Base-by-base conservation (phyloP, 352 stramenopile species). In the Phytophthora litchii region DNA sequence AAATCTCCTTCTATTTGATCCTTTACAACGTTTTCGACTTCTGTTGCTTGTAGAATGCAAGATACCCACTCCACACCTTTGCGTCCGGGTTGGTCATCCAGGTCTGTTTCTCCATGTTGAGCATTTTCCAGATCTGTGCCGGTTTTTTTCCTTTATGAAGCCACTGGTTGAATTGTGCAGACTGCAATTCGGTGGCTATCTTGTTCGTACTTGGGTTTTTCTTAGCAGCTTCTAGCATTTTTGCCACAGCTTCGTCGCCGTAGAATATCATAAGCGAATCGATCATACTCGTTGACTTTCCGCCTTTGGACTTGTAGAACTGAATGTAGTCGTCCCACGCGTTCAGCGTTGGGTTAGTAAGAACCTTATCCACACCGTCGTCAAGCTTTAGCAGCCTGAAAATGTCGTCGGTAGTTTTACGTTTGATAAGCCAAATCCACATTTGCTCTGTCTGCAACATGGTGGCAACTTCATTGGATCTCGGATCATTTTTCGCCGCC, bases 61-160 rank as follows among this genome's bases (percentile, higher is more conserved):
- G 16, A n/a, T 56, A 56, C 5, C 11, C n/a, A 11, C 23, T 34
- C 21, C 48, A 56, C 20, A 56, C 25, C 1, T 56, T 17, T 13
- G 48, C 35, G 10, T 56, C 21, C n/a, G 36, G 48, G 23, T 47
- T 56, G 3, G 36, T 56, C 48, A 47, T 56, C 48, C 35, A 47
- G 0, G 34, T 47, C 1, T n/a, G 5, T 23, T 56, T 56, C 1
- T 45, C 13, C 48, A 55, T 55, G 0, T 46, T 37, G 13, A 55
- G 47, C 47, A 55, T 55, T 35, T 45, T 45, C 20, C 20, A 45
- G 35, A 55, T 55, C 20, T 29, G n/a, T 1, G 14, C 4, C 10
- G 34, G 35, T 17, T 55, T 46, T 5, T 23, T 23, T 11, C 21
- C 48, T 29, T 55, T 23, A 17, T 17, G 3, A 12, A 55, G 12